Evolutionary conservation across 306 rosid genomes (phyloP).

Genomic region (Geum urbanum): DNA sequence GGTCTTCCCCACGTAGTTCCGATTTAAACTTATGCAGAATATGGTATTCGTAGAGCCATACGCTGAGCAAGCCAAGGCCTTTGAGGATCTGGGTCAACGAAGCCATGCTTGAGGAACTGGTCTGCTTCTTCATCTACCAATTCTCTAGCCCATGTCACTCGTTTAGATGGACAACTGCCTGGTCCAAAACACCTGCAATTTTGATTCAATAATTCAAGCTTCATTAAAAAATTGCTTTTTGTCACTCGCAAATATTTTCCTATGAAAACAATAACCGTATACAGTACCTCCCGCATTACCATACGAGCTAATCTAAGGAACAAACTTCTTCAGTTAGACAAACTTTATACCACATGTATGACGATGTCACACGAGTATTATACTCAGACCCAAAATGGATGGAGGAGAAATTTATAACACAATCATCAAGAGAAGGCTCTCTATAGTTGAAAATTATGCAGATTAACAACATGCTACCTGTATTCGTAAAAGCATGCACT

Average conservation of each 20-base stretch:
- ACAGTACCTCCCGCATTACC: not conserved
- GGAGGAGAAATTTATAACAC: not conserved
- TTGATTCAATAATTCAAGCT: constrained; percentile 19
- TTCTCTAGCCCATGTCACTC: constrained; percentile 68
- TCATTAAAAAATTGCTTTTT: not conserved
- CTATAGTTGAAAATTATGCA: constrained; percentile 14
- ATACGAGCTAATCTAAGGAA: not conserved
- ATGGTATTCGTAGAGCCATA: constrained; percentile 69
- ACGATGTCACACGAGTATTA: not conserved
- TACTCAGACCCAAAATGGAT: not conserved
- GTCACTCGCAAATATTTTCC: too few relatives aligned
- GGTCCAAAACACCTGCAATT: constrained; percentile 69
- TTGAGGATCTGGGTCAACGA: constrained; percentile 60
- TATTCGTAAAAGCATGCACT: constrained; percentile 78
- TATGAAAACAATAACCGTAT: not conserved
- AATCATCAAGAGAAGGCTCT: not conserved
- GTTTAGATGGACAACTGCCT: constrained; percentile 54
- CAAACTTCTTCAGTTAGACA: not conserved
- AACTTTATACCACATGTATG: not conserved
- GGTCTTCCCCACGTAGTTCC: constrained; percentile 12
- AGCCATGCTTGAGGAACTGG: constrained; percentile 60
- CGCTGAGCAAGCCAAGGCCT: constrained; percentile 85
- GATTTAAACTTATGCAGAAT: constrained; percentile 45
- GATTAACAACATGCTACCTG: constrained; percentile 35
- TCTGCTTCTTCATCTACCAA: constrained; percentile 59